phyloP scores from a whole-genome alignment of 345 rosid species.

The Brassica carinata region DNA sequence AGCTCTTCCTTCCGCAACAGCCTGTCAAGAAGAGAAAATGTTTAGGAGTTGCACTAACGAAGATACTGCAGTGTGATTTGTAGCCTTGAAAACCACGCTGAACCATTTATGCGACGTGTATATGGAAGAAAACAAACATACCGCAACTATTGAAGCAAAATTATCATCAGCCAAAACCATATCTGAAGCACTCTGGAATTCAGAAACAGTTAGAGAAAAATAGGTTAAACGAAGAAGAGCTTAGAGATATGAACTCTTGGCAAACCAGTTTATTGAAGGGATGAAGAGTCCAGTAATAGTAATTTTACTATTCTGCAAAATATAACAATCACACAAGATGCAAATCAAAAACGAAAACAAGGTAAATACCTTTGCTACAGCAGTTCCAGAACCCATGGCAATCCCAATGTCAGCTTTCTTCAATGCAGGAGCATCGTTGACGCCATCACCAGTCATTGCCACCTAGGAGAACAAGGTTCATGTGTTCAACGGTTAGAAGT shows the following conservation, averaged over 20 bases:
- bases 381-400: constrained; percentile 99
- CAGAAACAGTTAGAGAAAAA: constrained; percentile 31
- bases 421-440: constrained; percentile 98
- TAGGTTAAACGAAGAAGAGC: constrained; percentile 17
- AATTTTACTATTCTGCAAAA: constrained; percentile 19
- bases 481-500: constrained; percentile 3
- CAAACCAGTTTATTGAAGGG: constrained; percentile 3
- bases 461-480: constrained; percentile 55
- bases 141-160: constrained; percentile 97
- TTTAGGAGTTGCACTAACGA: constrained; percentile 24
- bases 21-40: constrained; percentile 54
- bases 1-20: constrained; percentile 99
- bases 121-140: constrained; percentile 41
- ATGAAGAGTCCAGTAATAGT: not conserved
- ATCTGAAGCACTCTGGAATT: constrained; percentile 94
- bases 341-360: not conserved
- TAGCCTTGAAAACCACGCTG: not conserved
- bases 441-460: constrained; percentile 99
- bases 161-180: constrained; percentile 99
- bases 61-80: constrained; percentile 19
- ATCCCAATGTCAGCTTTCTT: constrained; percentile 98
- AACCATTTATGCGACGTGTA: not conserved
- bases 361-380: constrained; percentile 86
- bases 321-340: constrained; percentile 12
- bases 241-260: not conserved